Evolutionary conservation across 805 yeast genomes (phyloP).

Genomic region (Candida namnaoensis): DNA sequence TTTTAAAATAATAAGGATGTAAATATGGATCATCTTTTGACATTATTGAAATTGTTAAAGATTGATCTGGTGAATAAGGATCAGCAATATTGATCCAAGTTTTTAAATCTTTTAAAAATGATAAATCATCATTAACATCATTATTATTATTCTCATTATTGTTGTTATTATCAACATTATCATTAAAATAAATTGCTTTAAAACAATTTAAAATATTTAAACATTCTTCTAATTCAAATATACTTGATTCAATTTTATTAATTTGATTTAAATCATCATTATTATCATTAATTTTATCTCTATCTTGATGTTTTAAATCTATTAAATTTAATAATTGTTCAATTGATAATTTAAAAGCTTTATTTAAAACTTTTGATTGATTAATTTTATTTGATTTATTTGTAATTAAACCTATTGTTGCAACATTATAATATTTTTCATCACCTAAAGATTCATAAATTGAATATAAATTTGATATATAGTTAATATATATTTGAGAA

Average conservation of each 20-base stretch:
- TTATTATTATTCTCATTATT: too few species aligned
- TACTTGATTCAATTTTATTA: constrained; percentile 10
- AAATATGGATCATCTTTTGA: too few species aligned
- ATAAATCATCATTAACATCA: too few species aligned
- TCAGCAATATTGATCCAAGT: constrained; percentile 68
- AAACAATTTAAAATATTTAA: constrained; percentile 50
- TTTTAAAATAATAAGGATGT: constrained; percentile 54
- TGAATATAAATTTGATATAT: constrained; percentile 41
- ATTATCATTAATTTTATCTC: too few species aligned
- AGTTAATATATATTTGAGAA: constrained; percentile 33
- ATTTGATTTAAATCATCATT: constrained; percentile 2
- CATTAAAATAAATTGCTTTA: constrained; percentile 38
- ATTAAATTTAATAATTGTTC: neutral
- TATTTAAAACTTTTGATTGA: constrained; percentile 27
- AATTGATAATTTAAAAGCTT: constrained; percentile 23
- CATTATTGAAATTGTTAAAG: too few species aligned
- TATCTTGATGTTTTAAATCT: constrained; percentile 1
- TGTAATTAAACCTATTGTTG: constrained; percentile 29
- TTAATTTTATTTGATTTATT: constrained; percentile 19
- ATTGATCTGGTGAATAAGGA: constrained; percentile 25
- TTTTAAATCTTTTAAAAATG: constrained; percentile 30
- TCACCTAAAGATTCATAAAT: constrained; percentile 40
- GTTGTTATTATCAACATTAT: constrained; percentile 14
- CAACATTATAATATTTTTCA: constrained; percentile 31
- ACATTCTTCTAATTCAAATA: constrained; percentile 33